These are phyloP conservation scores for Paecilomyces sp. DNA, from an alignment of 2,329 filamentous ascomycete species.

Conservation along the genomic window DNA sequence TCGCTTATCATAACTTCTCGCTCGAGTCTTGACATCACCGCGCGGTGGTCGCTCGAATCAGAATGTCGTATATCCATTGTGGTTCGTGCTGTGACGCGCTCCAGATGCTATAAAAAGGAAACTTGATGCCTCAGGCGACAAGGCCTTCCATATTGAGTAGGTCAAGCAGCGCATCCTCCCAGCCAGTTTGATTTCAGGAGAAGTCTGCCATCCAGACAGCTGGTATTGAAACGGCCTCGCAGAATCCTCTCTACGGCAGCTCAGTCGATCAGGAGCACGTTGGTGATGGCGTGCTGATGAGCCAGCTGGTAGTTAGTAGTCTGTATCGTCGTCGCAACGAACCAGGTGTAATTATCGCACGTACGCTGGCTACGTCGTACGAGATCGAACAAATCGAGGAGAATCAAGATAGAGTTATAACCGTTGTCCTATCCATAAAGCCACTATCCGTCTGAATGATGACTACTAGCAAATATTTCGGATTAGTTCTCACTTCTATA, in stretches of 20 bases:
- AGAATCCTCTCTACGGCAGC: background rate
- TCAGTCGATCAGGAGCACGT: background rate
- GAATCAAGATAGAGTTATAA: no score
- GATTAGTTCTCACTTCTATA: no score
- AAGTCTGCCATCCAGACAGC: background rate
- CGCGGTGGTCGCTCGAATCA: background rate
- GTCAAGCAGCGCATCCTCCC: background rate
- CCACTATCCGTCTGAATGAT: no score
- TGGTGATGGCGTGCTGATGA: background rate
- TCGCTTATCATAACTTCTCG: background rate
- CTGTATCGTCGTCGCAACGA: no score
- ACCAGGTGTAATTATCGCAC: no score
- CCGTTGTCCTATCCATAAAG: no score
- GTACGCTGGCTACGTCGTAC: no score
- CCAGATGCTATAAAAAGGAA: background rate
- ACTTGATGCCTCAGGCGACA: background rate
- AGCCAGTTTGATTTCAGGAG: background rate
- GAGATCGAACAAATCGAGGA: no score
- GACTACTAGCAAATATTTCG: no score
- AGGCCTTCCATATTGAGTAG: background rate
- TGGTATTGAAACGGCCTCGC: background rate
- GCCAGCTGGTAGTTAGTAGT: no score
- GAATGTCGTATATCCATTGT: background rate
- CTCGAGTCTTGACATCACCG: background rate
- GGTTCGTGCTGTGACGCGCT: background rate